Percentiles rank a stretch among this genome's conserved stretches.
Evolutionary conservation across 2,329 filamentous ascomycete species (phyloP).

Genomic region (Chaetomiaceae sp.): DNA sequence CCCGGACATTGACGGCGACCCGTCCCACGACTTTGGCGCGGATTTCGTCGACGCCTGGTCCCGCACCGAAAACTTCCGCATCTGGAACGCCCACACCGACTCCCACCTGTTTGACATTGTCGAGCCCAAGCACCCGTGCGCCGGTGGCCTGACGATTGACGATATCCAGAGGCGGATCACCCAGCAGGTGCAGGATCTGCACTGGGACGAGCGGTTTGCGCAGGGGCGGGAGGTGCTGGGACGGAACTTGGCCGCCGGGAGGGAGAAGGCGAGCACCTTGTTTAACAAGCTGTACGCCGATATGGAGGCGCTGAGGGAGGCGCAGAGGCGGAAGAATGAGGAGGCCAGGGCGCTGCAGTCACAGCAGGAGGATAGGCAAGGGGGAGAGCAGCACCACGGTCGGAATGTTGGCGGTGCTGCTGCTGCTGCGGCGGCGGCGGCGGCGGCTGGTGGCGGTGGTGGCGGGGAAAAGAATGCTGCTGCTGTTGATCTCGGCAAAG

Average conservation of each 20-base stretch:
- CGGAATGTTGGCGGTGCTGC: too few relatives aligned
- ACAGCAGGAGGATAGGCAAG: neutral
- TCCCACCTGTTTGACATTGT: slow-evolving; percentile 90
- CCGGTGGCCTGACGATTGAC: slow-evolving; percentile 86
- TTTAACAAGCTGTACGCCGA: slow-evolving; percentile 89
- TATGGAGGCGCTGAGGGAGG: slow-evolving; percentile 75
- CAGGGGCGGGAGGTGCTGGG: slow-evolving; percentile 79
- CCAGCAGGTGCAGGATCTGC: slow-evolving; percentile 88
- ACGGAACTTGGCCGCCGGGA: slow-evolving; percentile 82
- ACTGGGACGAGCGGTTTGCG: slow-evolving; percentile 85
- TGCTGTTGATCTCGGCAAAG: slow-evolving; percentile 36
- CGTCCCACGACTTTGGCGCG: slow-evolving; percentile 72
- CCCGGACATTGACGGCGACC: slow-evolving; percentile 72
- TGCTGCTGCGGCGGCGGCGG: too few relatives aligned
- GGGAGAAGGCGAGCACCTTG: slow-evolving; percentile 80
- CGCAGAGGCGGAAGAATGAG: slow-evolving; percentile 60
- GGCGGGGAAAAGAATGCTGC: slow-evolving; percentile 7
- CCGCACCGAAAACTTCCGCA: slow-evolving; percentile 81
- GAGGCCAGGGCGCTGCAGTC: slow-evolving; percentile 39
- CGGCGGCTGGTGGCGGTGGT: neutral
- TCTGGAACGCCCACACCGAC: slow-evolving; percentile 79
- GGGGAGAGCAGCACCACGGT: too few relatives aligned
- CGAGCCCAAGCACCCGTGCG: slow-evolving; percentile 88
- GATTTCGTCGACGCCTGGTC: slow-evolving; percentile 89
- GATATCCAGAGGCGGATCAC: slow-evolving; percentile 87